These are phyloP conservation scores for Neofusicoccum parvum DNA, from an alignment of 2,329 filamentous ascomycete genomes.

Conservation along the genomic window DNA sequence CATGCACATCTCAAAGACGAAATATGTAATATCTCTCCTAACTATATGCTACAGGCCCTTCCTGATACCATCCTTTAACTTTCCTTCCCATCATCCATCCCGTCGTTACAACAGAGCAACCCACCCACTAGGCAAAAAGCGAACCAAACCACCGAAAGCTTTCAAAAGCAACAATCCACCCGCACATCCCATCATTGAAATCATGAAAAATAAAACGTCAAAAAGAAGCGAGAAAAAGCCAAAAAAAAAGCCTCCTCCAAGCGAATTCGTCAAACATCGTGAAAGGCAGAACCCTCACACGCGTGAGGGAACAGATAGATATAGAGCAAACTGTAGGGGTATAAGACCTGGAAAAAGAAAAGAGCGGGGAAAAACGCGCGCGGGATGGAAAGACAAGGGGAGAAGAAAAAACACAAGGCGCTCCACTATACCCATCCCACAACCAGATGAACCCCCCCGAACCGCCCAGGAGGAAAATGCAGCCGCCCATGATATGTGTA, in stretches of 20 bases:
- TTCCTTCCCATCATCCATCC: too few species aligned
- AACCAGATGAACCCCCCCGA: not conserved
- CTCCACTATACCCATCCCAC: not conserved
- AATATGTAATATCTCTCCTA: too few species aligned
- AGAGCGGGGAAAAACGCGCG: not conserved
- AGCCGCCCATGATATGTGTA: not conserved
- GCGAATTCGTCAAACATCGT: not conserved
- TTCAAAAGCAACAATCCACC: not conserved
- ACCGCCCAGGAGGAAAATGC: not conserved
- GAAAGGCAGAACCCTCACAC: not conserved
- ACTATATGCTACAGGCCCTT: too few species aligned
- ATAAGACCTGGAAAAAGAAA: conserved; percentile 3
- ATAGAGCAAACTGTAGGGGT: conserved; percentile 14
- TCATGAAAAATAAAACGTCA: not conserved
- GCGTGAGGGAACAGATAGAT: not conserved
- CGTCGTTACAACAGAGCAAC: too few species aligned
- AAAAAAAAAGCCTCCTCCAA: not conserved
- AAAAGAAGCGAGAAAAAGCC: not conserved
- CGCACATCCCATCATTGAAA: not conserved
- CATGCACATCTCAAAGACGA: too few species aligned
- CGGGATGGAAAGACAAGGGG: not conserved
- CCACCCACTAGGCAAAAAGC: too few species aligned
- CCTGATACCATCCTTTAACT: too few species aligned
- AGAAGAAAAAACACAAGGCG: not conserved
- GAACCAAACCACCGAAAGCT: not conserved